These are phyloP conservation scores for Conoideocrella luteorostrata DNA, from an alignment of 2,329 filamentous ascomycete genomes.

Conservation along the genomic window DNA sequence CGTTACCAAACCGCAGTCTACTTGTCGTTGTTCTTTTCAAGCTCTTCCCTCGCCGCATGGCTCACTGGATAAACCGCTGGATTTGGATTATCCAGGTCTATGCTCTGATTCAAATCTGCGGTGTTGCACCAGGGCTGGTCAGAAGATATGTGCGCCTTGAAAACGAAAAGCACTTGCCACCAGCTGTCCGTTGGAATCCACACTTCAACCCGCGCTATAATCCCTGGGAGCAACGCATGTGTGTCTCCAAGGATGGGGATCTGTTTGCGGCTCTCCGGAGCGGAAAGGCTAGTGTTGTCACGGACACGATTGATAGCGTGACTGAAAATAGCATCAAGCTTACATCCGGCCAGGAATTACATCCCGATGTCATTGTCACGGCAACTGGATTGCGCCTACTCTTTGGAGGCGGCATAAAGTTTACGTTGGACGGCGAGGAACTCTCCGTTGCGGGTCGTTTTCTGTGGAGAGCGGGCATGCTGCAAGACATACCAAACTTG, in stretches of 20 bases:
- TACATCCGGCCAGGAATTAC: conserved; percentile 34
- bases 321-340: conserved; percentile 38
- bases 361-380: conserved; percentile 57
- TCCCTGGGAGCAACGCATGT: conserved; percentile 64
- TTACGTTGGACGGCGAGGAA: conserved; percentile 43
- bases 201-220: conserved; percentile 50
- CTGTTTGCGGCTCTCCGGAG: conserved; percentile 35
- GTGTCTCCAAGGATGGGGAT: conserved; percentile 43
- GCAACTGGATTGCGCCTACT: conserved; percentile 56
- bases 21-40: conserved; percentile 29
- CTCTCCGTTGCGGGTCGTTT: conserved; percentile 39
- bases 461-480: conserved; percentile 55
- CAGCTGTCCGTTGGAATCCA: conserved; percentile 39
- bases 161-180: conserved; percentile 41
- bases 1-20: conserved; percentile 37
- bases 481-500: conserved; percentile 56
- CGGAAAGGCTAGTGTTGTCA: conserved; percentile 35
- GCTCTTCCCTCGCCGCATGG: conserved; percentile 35
- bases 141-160: conserved; percentile 34
- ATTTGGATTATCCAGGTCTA: conserved; percentile 39
- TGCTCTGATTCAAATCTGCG: conserved; percentile 40
- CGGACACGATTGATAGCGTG: conserved; percentile 38
- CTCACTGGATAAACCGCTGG: conserved; percentile 39
- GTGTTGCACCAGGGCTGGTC: conserved; percentile 38
- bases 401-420: conserved; percentile 45